These are phyloP conservation scores for Chaetomiaceae sp. DNA, from an alignment of 2,329 filamentous ascomycete genomes.

Conservation along the genomic window DNA sequence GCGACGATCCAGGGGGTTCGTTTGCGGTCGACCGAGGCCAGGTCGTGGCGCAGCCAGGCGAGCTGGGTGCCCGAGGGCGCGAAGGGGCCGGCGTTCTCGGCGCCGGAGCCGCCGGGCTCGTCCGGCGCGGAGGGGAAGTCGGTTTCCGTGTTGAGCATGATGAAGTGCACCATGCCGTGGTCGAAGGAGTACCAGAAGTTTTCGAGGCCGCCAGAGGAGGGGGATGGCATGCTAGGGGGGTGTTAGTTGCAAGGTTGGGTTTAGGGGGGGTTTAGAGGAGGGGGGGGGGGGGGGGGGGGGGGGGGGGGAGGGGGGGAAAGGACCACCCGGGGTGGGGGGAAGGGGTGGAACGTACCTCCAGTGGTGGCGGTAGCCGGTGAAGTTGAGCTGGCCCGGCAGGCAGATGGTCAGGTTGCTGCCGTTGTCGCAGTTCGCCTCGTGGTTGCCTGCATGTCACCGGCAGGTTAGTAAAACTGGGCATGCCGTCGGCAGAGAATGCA, in stretches of 20 bases:
- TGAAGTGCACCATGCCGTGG: neutral
- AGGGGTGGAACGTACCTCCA: neutral
- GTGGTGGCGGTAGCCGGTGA: neutral
- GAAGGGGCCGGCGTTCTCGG: neutral
- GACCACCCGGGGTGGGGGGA: no score
- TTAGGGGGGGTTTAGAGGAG: no score
- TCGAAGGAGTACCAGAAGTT: neutral
- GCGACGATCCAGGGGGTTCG: constrained; percentile 23
- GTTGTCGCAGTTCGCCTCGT: constrained; percentile 1
- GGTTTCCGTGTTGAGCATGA: constrained; percentile 1
- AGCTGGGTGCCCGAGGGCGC: neutral
- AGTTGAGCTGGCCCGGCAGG: constrained; percentile 1
- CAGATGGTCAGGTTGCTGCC: neutral
- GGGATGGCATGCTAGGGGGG: neutral
- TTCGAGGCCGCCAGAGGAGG: neutral
- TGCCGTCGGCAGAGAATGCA: no score
- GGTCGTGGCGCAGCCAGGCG: constrained; percentile 20
- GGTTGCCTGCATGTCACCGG: neutral
- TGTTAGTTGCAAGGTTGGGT: no score
- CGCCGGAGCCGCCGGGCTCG: neutral
- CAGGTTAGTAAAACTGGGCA: neutral
- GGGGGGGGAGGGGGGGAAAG: no score
- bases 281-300: no score
- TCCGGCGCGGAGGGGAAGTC: constrained; percentile 1
- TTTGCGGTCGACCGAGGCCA: constrained; percentile 19